Base-by-base conservation (phyloP, 148 eudicot species). In the Bassia scoparia region DNA sequence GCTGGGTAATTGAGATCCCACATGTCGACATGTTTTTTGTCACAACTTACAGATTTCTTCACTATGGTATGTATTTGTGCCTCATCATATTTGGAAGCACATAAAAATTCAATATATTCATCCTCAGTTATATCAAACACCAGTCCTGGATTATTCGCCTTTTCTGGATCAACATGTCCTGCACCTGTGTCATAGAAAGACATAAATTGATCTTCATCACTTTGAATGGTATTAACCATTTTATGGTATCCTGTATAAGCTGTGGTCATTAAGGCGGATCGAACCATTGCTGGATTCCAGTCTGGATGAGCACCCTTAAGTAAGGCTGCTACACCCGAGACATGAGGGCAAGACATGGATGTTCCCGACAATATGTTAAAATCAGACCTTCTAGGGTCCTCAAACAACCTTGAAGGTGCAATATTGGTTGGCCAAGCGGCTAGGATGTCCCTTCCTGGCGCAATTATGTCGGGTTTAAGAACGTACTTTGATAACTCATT, bases 301-400 rank as follows among this genome's bases (percentile, higher is more conserved):
- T 77, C 80, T 0, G 83, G 85, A 49, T 80, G 81, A 2, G 73
- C 72, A 2, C 79, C 83, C 33, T 77, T 82, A 43, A 82, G 33
- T 24, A 82, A 52, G 16, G 85, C 85, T 2, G 85, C 83, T 12
- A 82, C 15, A 3, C 87, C 87, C 3, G 74, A 64, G 11, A 84
- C 81, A 63, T 83, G 88, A 7, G 86, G 84, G 63, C 84, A 80
- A 4, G 88, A 69, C 86, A 83, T 85, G 2, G 88, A 85, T 5
- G 88, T 82, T 33, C 88, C 88, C 0, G 80, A 76, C 17, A 79
- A 29, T 26, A 77, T 43, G 71, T 79, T 84, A 70, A 84, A 84
- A 50, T 37, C 73, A 0, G 72, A 69, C 21, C 67, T 53, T 16
- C 79, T 30, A 0, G 67, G 54, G 58, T 82, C 85, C 46, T 74